Conservation (phyloP, 2,329 filamentous ascomycete genomes). For the Alternaria tenuissima region DNA sequence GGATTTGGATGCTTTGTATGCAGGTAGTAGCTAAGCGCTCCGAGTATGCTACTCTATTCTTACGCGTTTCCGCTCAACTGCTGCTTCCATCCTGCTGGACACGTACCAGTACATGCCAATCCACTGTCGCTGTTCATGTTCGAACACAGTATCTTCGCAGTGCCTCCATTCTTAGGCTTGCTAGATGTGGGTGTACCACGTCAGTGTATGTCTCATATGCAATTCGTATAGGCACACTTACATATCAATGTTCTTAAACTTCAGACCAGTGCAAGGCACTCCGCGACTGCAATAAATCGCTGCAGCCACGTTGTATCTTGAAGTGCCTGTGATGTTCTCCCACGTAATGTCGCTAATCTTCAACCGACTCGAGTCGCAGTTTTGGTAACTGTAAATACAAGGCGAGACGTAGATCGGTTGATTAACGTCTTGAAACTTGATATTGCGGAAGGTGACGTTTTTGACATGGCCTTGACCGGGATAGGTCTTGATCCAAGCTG, state of each 20-base stretch:
- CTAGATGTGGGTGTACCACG: neutral
- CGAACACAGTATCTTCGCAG: slow-evolving; percentile 32
- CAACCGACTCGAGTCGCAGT: slow-evolving; percentile 32
- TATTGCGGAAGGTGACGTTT: slow-evolving; percentile 57
- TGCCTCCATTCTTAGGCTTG: slow-evolving; percentile 42
- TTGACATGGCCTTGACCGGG: slow-evolving; percentile 53
- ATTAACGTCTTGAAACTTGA: slow-evolving; percentile 50
- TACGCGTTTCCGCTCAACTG: slow-evolving; percentile 36
- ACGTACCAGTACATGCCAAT: slow-evolving; percentile 35
- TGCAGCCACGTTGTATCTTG: slow-evolving; percentile 53
- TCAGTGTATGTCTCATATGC: neutral
- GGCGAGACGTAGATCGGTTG: slow-evolving; percentile 60
- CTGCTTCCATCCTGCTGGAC: slow-evolving; percentile 34
- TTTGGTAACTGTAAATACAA: slow-evolving; percentile 54
- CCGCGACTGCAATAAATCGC: slow-evolving; percentile 52
- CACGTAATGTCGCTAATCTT: slow-evolving; percentile 59
- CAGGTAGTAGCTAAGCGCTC: neutral
- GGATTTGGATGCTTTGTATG: slow-evolving; percentile 19
- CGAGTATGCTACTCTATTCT: neutral
- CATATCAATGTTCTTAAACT: slow-evolving; percentile 58
- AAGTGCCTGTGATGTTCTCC: slow-evolving; percentile 61
- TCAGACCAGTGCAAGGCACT: slow-evolving; percentile 56
- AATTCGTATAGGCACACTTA: neutral
- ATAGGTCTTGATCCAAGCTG: slow-evolving; percentile 43
- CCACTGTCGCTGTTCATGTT: slow-evolving; percentile 41